Percentiles rank a stretch among this genome's conserved stretches.
These are phyloP conservation scores for Melanogaster broomeanus DNA, from an alignment of 768 basidiomycete genomes.

Conservation along the genomic window DNA sequence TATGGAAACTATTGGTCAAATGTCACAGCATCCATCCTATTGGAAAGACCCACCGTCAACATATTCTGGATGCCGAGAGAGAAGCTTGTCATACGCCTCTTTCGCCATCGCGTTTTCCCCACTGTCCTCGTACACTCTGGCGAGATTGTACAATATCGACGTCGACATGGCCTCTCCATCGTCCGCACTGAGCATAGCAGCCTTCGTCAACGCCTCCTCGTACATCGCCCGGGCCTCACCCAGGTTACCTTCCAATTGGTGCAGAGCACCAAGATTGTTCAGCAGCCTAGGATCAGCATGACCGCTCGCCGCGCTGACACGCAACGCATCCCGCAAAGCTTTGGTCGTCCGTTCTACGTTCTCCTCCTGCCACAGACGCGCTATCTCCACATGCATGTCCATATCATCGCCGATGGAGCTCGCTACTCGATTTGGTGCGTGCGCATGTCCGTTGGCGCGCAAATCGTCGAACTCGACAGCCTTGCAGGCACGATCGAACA, in stretches of 20 bases:
- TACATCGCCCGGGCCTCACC: slow-evolving; percentile 64
- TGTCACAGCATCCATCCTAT: not conserved
- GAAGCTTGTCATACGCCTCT: slow-evolving; percentile 84
- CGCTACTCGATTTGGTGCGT: slow-evolving; percentile 37
- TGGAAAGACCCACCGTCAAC: slow-evolving; percentile 77
- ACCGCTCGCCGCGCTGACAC: slow-evolving; percentile 54
- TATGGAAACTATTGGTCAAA: slow-evolving; percentile 33
- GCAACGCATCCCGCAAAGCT: slow-evolving; percentile 73
- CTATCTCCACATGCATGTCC: slow-evolving; percentile 90
- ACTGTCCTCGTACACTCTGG: slow-evolving; percentile 85
- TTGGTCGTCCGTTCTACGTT: slow-evolving; percentile 70
- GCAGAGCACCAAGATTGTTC: slow-evolving; percentile 79
- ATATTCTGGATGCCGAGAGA: slow-evolving; percentile 93
- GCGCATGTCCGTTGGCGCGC: slow-evolving; percentile 43
- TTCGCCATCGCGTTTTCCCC: slow-evolving; percentile 73
- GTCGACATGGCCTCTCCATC: slow-evolving; percentile 73
- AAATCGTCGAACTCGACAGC: slow-evolving; percentile 64
- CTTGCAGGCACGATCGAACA: slow-evolving; percentile 76
- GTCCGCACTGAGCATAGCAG: slow-evolving; percentile 45
- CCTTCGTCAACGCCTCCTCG: slow-evolving; percentile 69
- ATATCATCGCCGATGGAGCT: slow-evolving; percentile 71
- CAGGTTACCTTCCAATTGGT: slow-evolving; percentile 66
- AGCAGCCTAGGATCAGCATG: slow-evolving; percentile 65
- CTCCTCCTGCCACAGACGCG: slow-evolving; percentile 85
- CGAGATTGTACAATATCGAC: slow-evolving; percentile 88